Conservation (phyloP, 2,329 filamentous ascomycete species). For the Bipolaris oryzae region DNA sequence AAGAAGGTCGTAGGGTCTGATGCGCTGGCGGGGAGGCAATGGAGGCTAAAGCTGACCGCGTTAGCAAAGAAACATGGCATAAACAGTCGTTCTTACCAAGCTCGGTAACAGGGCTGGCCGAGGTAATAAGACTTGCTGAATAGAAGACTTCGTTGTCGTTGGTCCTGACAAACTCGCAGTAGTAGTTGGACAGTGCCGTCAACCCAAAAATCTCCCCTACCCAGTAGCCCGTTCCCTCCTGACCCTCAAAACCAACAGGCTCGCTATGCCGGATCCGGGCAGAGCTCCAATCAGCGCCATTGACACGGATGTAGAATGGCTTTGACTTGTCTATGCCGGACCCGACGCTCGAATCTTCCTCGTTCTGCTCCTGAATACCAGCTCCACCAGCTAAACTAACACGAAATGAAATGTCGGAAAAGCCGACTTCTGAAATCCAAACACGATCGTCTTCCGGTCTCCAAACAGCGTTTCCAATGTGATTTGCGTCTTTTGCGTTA, state of each 20-base stretch:
- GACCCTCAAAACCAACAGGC: conserved; percentile 52
- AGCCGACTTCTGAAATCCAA: conserved; percentile 80
- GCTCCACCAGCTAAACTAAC: conserved; percentile 66
- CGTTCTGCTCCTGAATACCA: conserved; percentile 47
- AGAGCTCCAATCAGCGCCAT: conserved; percentile 80
- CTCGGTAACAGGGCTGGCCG: conserved; percentile 63
- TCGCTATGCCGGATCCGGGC: conserved; percentile 68
- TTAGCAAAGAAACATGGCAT: conserved; percentile 5
- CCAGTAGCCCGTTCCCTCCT: conserved; percentile 63
- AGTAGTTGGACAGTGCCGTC: conserved; percentile 76
- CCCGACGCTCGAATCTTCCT: conserved; percentile 47
- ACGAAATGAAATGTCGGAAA: conserved; percentile 78
- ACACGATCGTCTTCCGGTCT: conserved; percentile 72
- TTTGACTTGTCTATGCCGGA: conserved; percentile 69
- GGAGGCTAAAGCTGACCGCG: conserved; percentile 32
- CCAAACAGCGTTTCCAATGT: conserved; percentile 76
- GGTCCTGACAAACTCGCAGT: conserved; percentile 76
- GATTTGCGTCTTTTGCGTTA: conserved; percentile 76
- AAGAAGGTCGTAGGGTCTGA: conserved; percentile 72
- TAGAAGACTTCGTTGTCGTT: conserved; percentile 70
- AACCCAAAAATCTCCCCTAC: conserved; percentile 71
- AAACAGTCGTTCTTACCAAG: conserved; percentile 53
- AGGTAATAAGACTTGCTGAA: conserved; percentile 73
- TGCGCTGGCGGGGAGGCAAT: conserved; percentile 58
- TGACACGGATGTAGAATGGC: conserved; percentile 79